Percentiles rank a stretch among this genome's conserved stretches.
Evolutionary conservation across 805 yeast species (phyloP).

Genomic region (Hanseniaspora guilliermondii): DNA sequence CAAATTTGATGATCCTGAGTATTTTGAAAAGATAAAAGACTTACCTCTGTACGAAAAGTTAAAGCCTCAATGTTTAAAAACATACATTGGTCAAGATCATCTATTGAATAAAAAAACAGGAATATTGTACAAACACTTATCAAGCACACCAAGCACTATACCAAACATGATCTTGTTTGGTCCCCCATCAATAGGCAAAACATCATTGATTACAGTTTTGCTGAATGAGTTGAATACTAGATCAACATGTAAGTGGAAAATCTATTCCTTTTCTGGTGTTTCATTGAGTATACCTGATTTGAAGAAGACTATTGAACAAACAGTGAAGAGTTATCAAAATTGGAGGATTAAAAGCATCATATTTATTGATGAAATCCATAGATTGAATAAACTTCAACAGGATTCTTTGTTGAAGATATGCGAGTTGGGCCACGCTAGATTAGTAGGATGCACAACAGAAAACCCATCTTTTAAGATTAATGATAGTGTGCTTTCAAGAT

Average conservation of each 20-base stretch:
- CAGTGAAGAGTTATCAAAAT: constrained; percentile 26
- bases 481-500: constrained; percentile 71
- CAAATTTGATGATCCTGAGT: constrained; percentile 16
- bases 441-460: constrained; percentile 96
- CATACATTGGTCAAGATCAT: constrained; percentile 78
- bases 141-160: constrained; percentile 32
- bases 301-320: constrained; percentile 41
- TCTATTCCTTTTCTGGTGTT: constrained; percentile 1
- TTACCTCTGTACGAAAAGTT: constrained; percentile 61
- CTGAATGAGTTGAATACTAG: constrained; percentile 30
- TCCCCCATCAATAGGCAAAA: constrained; percentile 88
- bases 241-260: constrained; percentile 20
- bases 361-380: constrained; percentile 85
- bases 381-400: constrained; percentile 78
- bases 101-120: constrained; percentile 52
- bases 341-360: constrained; percentile 47
- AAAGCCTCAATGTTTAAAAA: constrained; percentile 60
- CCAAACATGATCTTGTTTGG: constrained; percentile 92
- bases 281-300: constrained; percentile 37
- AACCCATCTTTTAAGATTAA: constrained; percentile 77
- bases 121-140: constrained; percentile 50
- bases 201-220: constrained; percentile 60
- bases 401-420: constrained; percentile 74
- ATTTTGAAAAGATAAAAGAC: constrained; percentile 23
- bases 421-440: constrained; percentile 67